Conservation (phyloP, 345 rosid species). For the Syzygium oleosum region DNA sequence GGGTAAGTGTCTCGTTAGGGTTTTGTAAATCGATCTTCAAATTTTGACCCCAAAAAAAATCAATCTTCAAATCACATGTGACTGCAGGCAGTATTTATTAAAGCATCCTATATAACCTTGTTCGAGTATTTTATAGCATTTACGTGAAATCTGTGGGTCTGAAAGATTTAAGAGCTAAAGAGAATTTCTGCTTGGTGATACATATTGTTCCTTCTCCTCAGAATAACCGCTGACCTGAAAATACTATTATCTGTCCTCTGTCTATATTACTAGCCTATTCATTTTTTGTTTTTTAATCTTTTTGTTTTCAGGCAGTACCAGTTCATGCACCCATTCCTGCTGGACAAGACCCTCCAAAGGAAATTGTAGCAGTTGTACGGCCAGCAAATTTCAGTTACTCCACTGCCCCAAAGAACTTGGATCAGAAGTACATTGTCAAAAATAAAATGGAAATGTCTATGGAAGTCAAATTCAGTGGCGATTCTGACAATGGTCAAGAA, state of each 20-base stretch:
- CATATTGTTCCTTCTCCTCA: background rate
- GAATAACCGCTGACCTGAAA: background rate
- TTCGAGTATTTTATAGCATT: background rate
- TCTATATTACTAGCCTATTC: background rate
- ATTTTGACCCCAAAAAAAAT: background rate
- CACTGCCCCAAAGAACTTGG: conserved; percentile 26
- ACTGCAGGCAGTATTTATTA: background rate
- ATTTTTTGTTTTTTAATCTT: background rate
- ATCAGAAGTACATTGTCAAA: conserved; percentile 47
- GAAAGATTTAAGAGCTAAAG: background rate
- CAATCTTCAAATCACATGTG: background rate
- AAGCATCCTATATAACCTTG: background rate
- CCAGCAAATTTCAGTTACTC: conserved; percentile 34
- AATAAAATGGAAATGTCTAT: conserved; percentile 32
- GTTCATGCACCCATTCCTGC: conserved; percentile 20
- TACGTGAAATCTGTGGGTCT: background rate
- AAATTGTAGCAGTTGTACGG: conserved; percentile 63
- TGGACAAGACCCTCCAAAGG: conserved; percentile 37
- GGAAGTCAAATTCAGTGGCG: conserved; percentile 22
- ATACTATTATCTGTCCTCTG: background rate
- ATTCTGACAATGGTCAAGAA: conserved; percentile 7
- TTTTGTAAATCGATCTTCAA: background rate
- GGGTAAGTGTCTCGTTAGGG: conserved; percentile 29
- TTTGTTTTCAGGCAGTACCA: conserved; percentile 47
- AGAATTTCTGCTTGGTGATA: background rate